These are phyloP conservation scores for Candida tetrigidarum DNA, from an alignment of 1,139 yeast genomes.

Conservation along the genomic window DNA sequence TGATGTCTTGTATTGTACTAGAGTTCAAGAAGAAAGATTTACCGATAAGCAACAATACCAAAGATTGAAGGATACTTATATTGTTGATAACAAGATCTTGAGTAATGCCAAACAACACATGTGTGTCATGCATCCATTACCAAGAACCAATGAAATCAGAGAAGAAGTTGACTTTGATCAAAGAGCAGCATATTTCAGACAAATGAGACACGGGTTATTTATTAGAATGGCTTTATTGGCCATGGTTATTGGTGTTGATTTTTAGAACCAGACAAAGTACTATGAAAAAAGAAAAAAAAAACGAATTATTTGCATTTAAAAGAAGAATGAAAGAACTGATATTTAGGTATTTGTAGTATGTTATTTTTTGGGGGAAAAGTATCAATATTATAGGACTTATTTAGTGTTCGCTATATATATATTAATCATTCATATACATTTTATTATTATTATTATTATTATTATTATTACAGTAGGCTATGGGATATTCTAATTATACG, in stretches of 20 bases:
- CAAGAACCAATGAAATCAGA: slow-evolving; percentile 94
- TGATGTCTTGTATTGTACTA: slow-evolving; percentile 96
- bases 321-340: background rate
- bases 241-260: slow-evolving; percentile 92
- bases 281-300: background rate
- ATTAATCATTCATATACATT: background rate
- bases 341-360: background rate
- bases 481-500: background rate
- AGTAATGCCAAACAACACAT: slow-evolving; percentile 95
- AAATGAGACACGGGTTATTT: slow-evolving; percentile 97
- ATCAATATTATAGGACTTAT: too few species aligned
- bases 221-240: slow-evolving; percentile 99
- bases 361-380: slow-evolving; percentile 8
- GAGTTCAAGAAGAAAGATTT: slow-evolving; percentile 98
- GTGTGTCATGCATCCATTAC: slow-evolving; percentile 99
- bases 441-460: background rate
- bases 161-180: slow-evolving; percentile 99
- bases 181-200: slow-evolving; percentile 99
- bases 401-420: too few species aligned
- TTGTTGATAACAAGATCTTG: slow-evolving; percentile 90
- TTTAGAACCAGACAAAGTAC: too few species aligned
- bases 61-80: slow-evolving; percentile 87
- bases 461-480: background rate
- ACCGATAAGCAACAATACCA: slow-evolving; percentile 74
- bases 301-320: slow-evolving; percentile 5